Evolutionary conservation across 352 stramenopile genomes (phyloP), one percentile per base, ranked within the genome.

Genomic region (Phytopythium litorale): DNA sequence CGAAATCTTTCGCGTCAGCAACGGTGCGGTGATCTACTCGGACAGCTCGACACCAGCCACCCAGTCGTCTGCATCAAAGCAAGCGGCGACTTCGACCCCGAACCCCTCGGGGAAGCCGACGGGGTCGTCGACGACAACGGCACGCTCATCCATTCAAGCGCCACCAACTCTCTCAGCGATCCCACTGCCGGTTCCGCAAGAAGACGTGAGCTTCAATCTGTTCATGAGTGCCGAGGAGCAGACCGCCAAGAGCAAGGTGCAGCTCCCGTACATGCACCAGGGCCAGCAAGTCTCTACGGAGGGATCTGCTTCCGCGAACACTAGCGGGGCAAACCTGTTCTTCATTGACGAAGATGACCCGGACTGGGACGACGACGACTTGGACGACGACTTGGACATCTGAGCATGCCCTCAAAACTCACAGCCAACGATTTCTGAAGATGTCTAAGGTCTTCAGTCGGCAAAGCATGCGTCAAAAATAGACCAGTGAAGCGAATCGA

Each of bases 281-380:
- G 69, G 67, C 7, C n/a, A 42, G 15, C 33, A 21, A 7, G 38
- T 18, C 55, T 60, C 51, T 32, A 66, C 46, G 30, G 58, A 40
- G 8, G 56, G 4, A 35, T 21, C 15, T 23, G 23, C 48, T 19
- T 60, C 56, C 30, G 32, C 45, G 2, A 18, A 7, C 59, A 42
- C 21, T 7, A 53, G 11, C 46, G 46, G 18, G n/a, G 19, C 40
- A 56, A 85, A 68, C 43, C 51, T 91, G 40, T 82, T 93, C 40
- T 90, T 88, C 60, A 93, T 93, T 58, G 84, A 93, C 35, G 76
- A 91, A 46, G 84, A 91, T 53, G 84, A 91, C 59, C 84, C 80
- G 16, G 84, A 93, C 69, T 93, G 76, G 78, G 73, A 81, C 59
- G 73, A 81, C 64, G 73, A 81, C 54, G 73, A 81, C 37, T 54